Percentiles rank a stretch among this genome's conserved stretches.
Evolutionary conservation across 495 filamentous ascomycete genomes (phyloP).

Genomic region (Hypoxylon subgilvum): DNA sequence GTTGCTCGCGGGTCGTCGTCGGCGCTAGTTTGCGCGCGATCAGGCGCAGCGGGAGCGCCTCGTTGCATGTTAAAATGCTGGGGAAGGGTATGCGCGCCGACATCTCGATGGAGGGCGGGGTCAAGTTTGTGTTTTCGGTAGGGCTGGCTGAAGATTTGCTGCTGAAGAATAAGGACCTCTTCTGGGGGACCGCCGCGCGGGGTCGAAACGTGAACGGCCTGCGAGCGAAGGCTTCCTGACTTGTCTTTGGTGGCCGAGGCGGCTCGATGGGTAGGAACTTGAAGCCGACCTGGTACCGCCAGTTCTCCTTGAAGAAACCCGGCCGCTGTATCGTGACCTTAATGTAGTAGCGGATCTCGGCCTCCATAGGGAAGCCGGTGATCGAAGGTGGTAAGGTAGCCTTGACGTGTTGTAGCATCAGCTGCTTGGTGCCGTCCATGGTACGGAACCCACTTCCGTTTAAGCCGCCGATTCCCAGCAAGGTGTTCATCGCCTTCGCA

Average conservation of each 20-base stretch:
- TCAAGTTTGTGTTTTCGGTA: conserved; percentile 8
- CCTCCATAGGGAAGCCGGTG: conserved; percentile 77
- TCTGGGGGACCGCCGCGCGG: conserved; percentile 38
- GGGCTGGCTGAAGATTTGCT: conserved; percentile 21
- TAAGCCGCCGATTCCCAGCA: conserved; percentile 51
- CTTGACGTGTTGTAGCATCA: conserved; percentile 72
- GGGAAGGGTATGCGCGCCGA: conserved; percentile 88
- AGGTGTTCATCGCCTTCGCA: conserved; percentile 51
- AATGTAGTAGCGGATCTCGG: conserved; percentile 90
- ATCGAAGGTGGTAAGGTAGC: conserved; percentile 88
- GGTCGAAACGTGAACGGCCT: conserved; percentile 76
- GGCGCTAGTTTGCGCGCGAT: conserved; percentile 76
- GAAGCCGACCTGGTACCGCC: conserved; percentile 65
- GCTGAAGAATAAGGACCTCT: conserved; percentile 58
- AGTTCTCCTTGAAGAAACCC: conserved; percentile 84
- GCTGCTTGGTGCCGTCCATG: conserved; percentile 58
- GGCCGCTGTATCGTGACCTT: conserved; percentile 88
- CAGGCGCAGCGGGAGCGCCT: conserved; percentile 80
- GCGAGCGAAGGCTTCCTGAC: conserved; percentile 82
- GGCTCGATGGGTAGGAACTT: conserved; percentile 94
- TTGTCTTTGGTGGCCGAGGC: conserved; percentile 68
- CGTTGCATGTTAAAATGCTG: conserved; percentile 85
- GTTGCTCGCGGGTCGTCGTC: conserved; percentile 54
- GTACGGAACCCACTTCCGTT: conserved; percentile 53
- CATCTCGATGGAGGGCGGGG: conserved; percentile 59